Conservation (phyloP, 108 stramenopile species). For the Cyclostephanos tholiformis region DNA sequence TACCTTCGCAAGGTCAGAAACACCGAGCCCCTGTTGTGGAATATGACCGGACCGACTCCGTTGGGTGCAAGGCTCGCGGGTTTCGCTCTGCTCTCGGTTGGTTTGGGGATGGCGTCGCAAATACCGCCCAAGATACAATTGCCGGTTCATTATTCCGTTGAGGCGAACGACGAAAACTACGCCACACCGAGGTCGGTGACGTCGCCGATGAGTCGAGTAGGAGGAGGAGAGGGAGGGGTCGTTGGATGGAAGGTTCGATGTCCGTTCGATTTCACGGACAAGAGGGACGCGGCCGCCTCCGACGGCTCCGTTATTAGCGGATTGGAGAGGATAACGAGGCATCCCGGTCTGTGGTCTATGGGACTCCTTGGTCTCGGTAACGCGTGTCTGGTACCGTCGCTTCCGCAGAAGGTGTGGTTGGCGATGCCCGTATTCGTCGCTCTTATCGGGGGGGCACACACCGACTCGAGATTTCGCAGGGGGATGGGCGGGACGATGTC, state of each 20-base stretch:
- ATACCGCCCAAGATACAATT: constrained; percentile 81
- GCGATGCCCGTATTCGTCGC: constrained; percentile 80
- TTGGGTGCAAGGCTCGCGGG: constrained; percentile 41
- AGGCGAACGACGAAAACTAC: not conserved
- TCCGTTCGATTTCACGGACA: constrained; percentile 88
- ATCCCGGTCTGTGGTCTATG: constrained; percentile 89
- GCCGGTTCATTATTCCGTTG: constrained; percentile 58
- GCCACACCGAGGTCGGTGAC: not conserved
- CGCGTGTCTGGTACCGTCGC: constrained; percentile 59
- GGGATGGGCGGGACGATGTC: constrained; percentile 78
- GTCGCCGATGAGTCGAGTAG: not conserved
- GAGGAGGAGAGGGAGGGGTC: not conserved
- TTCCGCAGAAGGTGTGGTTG: constrained; percentile 70
- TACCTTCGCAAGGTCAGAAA: constrained; percentile 59
- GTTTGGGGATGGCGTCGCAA: constrained; percentile 75
- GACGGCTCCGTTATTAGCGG: constrained; percentile 40
- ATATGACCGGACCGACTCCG: constrained; percentile 21
- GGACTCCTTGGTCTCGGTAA: constrained; percentile 70
- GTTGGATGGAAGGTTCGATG: constrained; percentile 82
- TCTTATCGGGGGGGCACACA: constrained; percentile 79
- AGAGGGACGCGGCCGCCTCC: constrained; percentile 9
- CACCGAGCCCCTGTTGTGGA: constrained; percentile 40
- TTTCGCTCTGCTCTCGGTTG: constrained; percentile 59
- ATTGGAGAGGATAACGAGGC: constrained; percentile 80
- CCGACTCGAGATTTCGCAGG: constrained; percentile 78